Evolutionary conservation across 148 eudicot species (phyloP), one percentile per base, ranked within the genome.

Genomic region (Linanthus parryae): DNA sequence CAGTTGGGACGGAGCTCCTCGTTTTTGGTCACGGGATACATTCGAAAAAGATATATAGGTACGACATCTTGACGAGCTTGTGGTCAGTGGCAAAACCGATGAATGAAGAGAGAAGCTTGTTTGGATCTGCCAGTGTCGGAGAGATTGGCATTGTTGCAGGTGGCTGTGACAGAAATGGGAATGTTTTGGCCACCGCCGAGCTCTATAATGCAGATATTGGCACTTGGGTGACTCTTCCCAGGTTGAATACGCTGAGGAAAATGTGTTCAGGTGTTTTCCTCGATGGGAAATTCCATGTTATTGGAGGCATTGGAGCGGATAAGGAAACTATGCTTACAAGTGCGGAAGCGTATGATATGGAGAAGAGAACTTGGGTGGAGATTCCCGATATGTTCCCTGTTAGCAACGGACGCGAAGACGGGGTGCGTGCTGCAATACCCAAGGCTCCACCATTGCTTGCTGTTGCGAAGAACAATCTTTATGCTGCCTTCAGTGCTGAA

Each of bases 371-470:
- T 17, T 88, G 96, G 96, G 65, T 56, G 1, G 82, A 60, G 42
- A 76, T 88, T 33, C 84, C 82, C 7, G 46, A 81, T 55, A 79
- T 88, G 82, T 77, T 70, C 27, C 94, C 96, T 2, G 55, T 54
- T n/a, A n/a, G n/a, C n/a, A n/a, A n/a, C n/a, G n/a, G n/a, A n/a
- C n/a, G n/a, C n/a, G n/a, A n/a, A n/a, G n/a, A n/a, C n/a, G n/a
- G n/a, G n/a, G n/a, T n/a, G n/a, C n/a, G n/a, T n/a, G n/a, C n/a
- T n/a, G n/a, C n/a, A n/a, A n/a, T n/a, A n/a, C n/a, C n/a, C n/a
- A n/a, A n/a, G n/a, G n/a, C n/a, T n/a, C 97, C 96, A 2, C 96
- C 88, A 21, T 70, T 87, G 15, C 71, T 87, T 8, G 80, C 83
- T 6, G 92, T 81, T 30, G 96, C 78, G 29, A 76, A 78, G 15